Evolutionary conservation across 1,284 basidiomycete genomes (phyloP).

Genomic region (Cutaneotrichosporon daszewskae): DNA sequence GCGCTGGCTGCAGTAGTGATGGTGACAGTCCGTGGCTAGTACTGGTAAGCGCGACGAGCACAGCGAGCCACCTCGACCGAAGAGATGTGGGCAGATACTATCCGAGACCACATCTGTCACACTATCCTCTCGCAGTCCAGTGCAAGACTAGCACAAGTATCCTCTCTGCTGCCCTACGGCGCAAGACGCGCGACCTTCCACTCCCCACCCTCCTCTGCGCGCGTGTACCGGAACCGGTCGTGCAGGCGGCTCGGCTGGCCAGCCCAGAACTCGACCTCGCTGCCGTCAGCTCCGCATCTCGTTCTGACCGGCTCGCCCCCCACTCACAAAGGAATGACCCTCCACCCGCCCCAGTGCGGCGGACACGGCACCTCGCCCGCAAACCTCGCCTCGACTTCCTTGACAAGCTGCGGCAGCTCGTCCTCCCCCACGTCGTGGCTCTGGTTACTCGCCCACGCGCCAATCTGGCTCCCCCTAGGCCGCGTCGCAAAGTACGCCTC

Average conservation of each 20-base stretch:
- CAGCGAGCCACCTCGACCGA: too few species aligned
- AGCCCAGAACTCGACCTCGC: conserved; percentile 86
- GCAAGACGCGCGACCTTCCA: conserved; percentile 73
- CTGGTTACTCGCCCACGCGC: conserved; percentile 90
- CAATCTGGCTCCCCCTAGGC: conserved; percentile 76
- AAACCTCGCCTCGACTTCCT: conserved; percentile 60
- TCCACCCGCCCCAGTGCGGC: conserved; percentile 94
- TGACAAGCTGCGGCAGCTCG: conserved; percentile 61
- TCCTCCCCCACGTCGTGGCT: conserved; percentile 67
- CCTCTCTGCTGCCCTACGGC: too few species aligned
- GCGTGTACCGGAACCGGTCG: conserved; percentile 76
- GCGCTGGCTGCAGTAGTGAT: too few species aligned
- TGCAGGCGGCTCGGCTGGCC: conserved; percentile 85
- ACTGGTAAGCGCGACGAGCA: too few species aligned
- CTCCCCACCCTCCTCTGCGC: conserved; percentile 55
- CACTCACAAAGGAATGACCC: conserved; percentile 82
- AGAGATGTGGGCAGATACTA: too few species aligned
- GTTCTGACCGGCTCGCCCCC: too few species aligned
- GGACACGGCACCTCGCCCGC: conserved; percentile 68
- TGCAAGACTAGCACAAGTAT: too few species aligned
- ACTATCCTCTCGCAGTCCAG: too few species aligned
- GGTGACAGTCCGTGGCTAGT: too few species aligned
- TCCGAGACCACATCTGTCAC: too few species aligned
- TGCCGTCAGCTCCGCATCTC: conserved; percentile 37
- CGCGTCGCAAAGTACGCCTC: conserved; percentile 78